Evolutionary conservation across 257 asterid genomes (phyloP), one percentile per base, ranked within the genome.

Genomic region (Nicotiana tabacum): DNA sequence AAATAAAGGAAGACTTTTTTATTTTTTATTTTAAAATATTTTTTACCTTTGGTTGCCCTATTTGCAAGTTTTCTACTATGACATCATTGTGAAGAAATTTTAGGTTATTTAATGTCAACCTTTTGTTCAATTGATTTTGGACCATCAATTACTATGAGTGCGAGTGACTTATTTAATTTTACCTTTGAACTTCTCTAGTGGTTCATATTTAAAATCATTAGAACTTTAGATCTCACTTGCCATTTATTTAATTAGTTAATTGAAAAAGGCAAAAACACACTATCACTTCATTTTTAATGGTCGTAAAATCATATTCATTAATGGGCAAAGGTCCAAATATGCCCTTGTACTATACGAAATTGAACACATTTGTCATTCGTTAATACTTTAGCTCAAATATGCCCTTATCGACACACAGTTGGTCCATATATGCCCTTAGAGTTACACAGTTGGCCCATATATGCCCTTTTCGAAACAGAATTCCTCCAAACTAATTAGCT

Each of bases 91-190:
- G 80, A 83, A 85, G 85, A 72, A 76, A 78, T 29, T 39, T 72
- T 56, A 24, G 58, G 80, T 77, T 57, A 43, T 81, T 78, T 77
- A 80, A 65, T 80, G 77, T 70, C 84, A 80, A 58, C 68, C 70
- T 53, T 84, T 81, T 68, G 77, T 51, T 48, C 77, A 56, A 74
- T 84, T 66, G 78, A 79, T 80, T 85, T 85, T 78, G 89, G 86
- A 83, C 89, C 91, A 83, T 87, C 85, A 80, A 83, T 89, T 74
- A 88, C 86, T 83, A 87, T 79, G 84, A 85, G 82, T 85, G 69
- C 66, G 27, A 74, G 18, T 27, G 16, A 74, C 43, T 11, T 51
- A 48, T 48, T 48, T 24, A 51, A 27, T 48, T 46, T n/a, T 21
- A 46, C 27, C 56, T 70, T 43, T 29, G 32, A 70, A 39, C 46